Percentiles rank a stretch among this genome's conserved stretches.
Conservation (phyloP, 1,284 basidiomycete genomes). For the Pyrrhoderma lamaoense region DNA sequence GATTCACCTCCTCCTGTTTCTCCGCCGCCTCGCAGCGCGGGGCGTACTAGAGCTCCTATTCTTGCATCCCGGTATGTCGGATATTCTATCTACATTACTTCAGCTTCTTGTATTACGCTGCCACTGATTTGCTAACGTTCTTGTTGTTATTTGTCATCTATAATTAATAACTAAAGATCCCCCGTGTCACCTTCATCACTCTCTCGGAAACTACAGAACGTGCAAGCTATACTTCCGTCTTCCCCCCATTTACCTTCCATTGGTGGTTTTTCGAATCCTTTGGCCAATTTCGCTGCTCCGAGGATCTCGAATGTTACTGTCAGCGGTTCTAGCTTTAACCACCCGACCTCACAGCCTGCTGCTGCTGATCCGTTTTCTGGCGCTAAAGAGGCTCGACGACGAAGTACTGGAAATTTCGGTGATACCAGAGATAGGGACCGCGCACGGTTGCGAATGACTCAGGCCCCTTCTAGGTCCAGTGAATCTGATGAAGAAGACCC, state of each 20-base stretch:
- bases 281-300: constrained; percentile 16
- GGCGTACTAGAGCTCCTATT: constrained; percentile 16
- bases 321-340: constrained; percentile 16
- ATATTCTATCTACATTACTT: neutral
- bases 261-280: constrained; percentile 12
- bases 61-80: constrained; percentile 11
- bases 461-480: constrained; percentile 7
- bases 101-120: neutral
- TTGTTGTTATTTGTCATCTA: neutral
- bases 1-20: constrained; percentile 7
- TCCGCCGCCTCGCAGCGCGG: constrained; percentile 8
- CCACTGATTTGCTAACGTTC: too few species aligned
- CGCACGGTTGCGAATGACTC: constrained; percentile 16
- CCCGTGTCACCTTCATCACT: constrained; percentile 15
- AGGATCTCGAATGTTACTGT: constrained; percentile 18
- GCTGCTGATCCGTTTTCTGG: constrained; percentile 10
- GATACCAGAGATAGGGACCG: constrained; percentile 13
- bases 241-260: constrained; percentile 13
- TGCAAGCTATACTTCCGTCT: constrained; percentile 15
- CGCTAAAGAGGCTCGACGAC: constrained; percentile 16
- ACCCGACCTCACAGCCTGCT: neutral
- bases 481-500: constrained; percentile 16
- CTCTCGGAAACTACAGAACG: constrained; percentile 17
- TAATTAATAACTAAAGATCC: neutral
- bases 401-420: constrained; percentile 16